phyloP scores from a whole-genome alignment of 2,329 filamentous ascomycete genomes.

The Tothia fuscella region DNA sequence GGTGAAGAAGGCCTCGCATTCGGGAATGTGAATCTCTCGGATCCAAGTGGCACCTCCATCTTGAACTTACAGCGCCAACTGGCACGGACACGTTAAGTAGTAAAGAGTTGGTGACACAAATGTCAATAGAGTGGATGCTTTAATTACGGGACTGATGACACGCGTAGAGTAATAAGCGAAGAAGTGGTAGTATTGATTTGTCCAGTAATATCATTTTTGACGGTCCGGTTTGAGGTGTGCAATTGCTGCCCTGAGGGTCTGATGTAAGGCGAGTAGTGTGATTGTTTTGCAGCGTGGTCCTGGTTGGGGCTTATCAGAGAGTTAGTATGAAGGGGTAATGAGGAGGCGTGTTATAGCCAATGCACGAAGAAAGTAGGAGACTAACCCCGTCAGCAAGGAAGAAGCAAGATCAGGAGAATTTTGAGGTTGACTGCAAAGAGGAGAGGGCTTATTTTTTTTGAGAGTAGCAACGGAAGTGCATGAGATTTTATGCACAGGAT shows the following conservation, averaged over 20 bases:
- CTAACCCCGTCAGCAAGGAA: slow-evolving; percentile 4
- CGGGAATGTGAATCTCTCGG: slow-evolving; percentile 6
- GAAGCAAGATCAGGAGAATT: slow-evolving; percentile 4
- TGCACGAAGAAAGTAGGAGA: background rate
- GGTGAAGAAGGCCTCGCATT: slow-evolving; percentile 7
- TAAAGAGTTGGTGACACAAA: too few species aligned
- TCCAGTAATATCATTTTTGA: slow-evolving; percentile 29
- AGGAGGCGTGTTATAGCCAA: background rate
- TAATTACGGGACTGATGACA: slow-evolving; percentile 8
- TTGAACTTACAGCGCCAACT: background rate
- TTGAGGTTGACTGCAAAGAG: slow-evolving; percentile 1
- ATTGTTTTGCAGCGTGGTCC: background rate
- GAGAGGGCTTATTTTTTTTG: background rate
- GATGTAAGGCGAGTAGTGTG: background rate
- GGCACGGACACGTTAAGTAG: too few species aligned
- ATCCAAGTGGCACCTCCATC: slow-evolving; percentile 4
- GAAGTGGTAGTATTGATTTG: slow-evolving; percentile 14
- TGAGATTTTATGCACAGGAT: slow-evolving; percentile 5
- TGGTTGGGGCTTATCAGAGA: background rate
- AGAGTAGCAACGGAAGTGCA: background rate
- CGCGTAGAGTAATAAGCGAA: slow-evolving; percentile 1
- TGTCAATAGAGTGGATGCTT: background rate
- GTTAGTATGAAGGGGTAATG: background rate
- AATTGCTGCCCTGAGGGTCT: background rate
- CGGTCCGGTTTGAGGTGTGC: slow-evolving; percentile 8